Conservation (phyloP, 345 rosid species). For the Sapria himalayana region DNA sequence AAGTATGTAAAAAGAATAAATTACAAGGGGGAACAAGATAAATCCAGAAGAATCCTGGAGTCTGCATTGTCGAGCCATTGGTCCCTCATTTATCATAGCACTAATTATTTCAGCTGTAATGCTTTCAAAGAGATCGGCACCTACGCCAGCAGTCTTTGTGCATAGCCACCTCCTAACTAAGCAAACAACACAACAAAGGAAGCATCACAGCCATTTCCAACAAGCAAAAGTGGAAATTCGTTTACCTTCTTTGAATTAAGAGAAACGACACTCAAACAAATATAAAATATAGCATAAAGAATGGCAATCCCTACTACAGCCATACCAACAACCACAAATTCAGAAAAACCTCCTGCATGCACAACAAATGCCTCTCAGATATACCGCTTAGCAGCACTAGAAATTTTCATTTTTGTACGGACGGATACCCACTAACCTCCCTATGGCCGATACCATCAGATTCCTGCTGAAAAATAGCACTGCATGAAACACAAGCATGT, state of each 20-base stretch:
- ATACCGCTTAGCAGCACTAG: constrained; percentile 97
- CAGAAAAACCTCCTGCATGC: constrained; percentile 98
- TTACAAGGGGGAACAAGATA: constrained; percentile 89
- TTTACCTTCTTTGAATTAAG: constrained; percentile 80
- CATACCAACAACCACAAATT: constrained; percentile 96
- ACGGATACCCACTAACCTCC: constrained; percentile 99
- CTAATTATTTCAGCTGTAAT: constrained; percentile 98
- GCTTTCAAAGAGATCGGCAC: constrained; percentile 99
- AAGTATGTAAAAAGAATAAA: constrained; percentile 89
- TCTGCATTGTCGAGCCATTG: constrained; percentile 90
- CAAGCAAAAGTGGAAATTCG: constrained; percentile 92
- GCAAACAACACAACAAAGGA: constrained; percentile 98
- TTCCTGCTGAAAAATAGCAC: constrained; percentile 83
- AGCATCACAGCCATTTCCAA: constrained; percentile 98
- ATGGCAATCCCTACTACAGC: constrained; percentile 92
- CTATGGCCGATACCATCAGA: constrained; percentile 86
- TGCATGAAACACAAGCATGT: too few relatives aligned
- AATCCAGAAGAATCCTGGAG: constrained; percentile 96
- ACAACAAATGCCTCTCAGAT: constrained; percentile 94
- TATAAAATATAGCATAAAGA: constrained; percentile 82
- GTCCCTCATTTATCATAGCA: constrained; percentile 97
- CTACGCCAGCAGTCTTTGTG: constrained; percentile 99
- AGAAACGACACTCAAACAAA: constrained; percentile 69
- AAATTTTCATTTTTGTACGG: constrained; percentile 94
- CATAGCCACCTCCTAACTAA: constrained; percentile 99